These are phyloP conservation scores for Xylaria palmicola DNA, from an alignment of 495 filamentous ascomycete genomes.

Conservation along the genomic window DNA sequence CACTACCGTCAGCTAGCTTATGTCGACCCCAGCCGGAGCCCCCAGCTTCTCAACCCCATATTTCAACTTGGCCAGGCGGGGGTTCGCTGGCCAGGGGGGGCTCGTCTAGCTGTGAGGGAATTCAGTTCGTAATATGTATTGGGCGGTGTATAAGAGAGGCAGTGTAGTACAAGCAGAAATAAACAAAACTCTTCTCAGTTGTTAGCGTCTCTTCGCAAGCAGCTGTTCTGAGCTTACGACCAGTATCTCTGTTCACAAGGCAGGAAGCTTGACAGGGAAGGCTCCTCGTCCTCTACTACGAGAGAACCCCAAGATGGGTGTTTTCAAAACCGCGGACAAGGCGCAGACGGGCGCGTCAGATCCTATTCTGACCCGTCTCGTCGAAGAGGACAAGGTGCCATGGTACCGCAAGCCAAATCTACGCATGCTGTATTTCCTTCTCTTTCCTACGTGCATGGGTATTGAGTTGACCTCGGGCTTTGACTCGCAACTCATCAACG, in stretches of 20 bases:
- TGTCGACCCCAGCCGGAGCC: too few species aligned
- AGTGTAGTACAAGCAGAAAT: too few species aligned
- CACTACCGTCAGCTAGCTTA: too few species aligned
- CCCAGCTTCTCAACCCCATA: slow-evolving; percentile 8
- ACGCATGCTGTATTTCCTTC: slow-evolving; percentile 58
- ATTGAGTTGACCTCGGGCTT: slow-evolving; percentile 68
- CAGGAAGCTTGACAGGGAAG: background rate
- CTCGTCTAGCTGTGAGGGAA: background rate
- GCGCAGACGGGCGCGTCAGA: slow-evolving; percentile 31
- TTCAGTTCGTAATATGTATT: background rate
- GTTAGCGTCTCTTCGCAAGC: background rate
- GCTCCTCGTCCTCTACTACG: background rate
- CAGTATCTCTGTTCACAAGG: background rate
- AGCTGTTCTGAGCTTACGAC: background rate
- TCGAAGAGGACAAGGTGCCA: slow-evolving; percentile 47
- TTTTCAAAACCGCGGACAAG: slow-evolving; percentile 13
- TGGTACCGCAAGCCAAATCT: slow-evolving; percentile 68
- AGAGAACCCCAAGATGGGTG: slow-evolving; percentile 8
- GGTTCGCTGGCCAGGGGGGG: background rate
- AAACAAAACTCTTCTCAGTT: background rate
- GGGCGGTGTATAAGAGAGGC: too few species aligned
- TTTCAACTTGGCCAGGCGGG: background rate
- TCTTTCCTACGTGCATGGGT: slow-evolving; percentile 64
- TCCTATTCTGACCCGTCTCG: slow-evolving; percentile 44
- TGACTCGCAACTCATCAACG: slow-evolving; percentile 65